These are phyloP conservation scores for Arthrobotrys sphaeroides DNA, from an alignment of 2,329 filamentous ascomycete genomes.

Conservation along the genomic window DNA sequence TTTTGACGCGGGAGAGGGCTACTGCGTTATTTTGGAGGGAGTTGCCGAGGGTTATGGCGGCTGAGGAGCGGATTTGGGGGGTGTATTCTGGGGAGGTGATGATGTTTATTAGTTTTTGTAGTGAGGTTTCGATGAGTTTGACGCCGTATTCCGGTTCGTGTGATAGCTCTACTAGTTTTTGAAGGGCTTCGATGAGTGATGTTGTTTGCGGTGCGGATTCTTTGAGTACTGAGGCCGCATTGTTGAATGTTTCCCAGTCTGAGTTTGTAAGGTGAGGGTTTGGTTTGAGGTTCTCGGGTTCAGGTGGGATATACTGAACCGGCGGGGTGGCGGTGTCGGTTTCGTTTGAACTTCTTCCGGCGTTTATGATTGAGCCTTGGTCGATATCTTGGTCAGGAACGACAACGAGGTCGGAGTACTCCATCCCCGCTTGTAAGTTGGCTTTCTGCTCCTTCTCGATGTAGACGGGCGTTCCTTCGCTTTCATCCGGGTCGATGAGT, in stretches of 20 bases:
- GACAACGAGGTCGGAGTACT: slow-evolving; percentile 66
- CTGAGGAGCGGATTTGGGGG: slow-evolving; percentile 61
- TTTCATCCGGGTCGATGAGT: slow-evolving; percentile 68
- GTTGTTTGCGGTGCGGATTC: slow-evolving; percentile 58
- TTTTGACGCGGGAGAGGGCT: slow-evolving; percentile 63
- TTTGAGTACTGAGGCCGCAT: slow-evolving; percentile 66
- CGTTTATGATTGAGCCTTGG: slow-evolving; percentile 44
- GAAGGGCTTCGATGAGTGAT: slow-evolving; percentile 61
- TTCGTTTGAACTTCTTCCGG: slow-evolving; percentile 30
- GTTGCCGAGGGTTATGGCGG: slow-evolving; percentile 69
- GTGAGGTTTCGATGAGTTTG: slow-evolving; percentile 69
- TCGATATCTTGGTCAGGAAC: slow-evolving; percentile 63
- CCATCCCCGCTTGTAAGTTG: slow-evolving; percentile 7
- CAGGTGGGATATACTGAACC: slow-evolving; percentile 55
- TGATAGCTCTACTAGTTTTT: slow-evolving; percentile 70
- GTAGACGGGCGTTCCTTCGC: slow-evolving; percentile 61
- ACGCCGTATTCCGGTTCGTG: slow-evolving; percentile 77
- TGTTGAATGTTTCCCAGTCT: slow-evolving; percentile 64
- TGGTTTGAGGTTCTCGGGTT: slow-evolving; percentile 64
- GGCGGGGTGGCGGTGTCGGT: slow-evolving; percentile 52
- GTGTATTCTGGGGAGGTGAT: slow-evolving; percentile 58
- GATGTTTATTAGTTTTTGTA: slow-evolving; percentile 70
- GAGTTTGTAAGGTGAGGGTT: slow-evolving; percentile 56
- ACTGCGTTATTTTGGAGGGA: slow-evolving; percentile 73
- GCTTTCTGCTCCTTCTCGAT: slow-evolving; percentile 32